Conservation (phyloP, 2,329 filamentous ascomycete genomes). For the Lecanosticta acicola region DNA sequence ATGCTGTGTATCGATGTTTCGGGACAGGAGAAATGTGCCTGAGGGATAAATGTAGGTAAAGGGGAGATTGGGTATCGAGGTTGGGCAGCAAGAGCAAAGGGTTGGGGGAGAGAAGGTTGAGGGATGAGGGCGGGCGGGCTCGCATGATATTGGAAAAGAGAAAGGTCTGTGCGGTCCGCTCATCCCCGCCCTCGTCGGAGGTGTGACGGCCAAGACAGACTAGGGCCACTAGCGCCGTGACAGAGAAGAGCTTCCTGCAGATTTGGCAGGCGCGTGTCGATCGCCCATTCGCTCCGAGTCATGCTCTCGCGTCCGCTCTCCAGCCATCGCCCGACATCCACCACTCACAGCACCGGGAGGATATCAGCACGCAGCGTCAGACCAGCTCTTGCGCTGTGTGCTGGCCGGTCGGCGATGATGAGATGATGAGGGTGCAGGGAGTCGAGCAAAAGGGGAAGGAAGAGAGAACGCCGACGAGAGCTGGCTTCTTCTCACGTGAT, state of each 20-base stretch:
- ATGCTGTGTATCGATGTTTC: constrained; percentile 1
- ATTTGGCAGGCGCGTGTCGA: neutral
- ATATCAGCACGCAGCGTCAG: no score
- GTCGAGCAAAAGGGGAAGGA: neutral
- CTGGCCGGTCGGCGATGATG: neutral
- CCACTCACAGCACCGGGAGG: no score
- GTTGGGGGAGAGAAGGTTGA: constrained; percentile 12
- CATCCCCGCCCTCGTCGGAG: no score
- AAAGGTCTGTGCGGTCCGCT: neutral
- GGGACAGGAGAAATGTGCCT: constrained; percentile 1
- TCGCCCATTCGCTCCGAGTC: constrained; percentile 5
- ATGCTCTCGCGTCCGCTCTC: no score
- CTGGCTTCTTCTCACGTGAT: neutral
- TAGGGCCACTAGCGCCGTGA: constrained; percentile 5
- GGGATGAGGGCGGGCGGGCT: constrained; percentile 15
- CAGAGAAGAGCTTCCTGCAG: neutral
- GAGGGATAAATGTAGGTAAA: neutral
- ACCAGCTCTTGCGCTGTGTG: neutral
- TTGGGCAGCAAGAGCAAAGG: constrained; percentile 16
- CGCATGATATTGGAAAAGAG: constrained; percentile 22
- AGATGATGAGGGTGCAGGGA: neutral
- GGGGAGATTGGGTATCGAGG: neutral
- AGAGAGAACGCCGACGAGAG: no score
- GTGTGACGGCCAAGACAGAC: constrained; percentile 1
- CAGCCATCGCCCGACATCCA: no score